Evolutionary conservation across 352 stramenopile genomes (phyloP).

Genomic region (Pythium diclinum): DNA sequence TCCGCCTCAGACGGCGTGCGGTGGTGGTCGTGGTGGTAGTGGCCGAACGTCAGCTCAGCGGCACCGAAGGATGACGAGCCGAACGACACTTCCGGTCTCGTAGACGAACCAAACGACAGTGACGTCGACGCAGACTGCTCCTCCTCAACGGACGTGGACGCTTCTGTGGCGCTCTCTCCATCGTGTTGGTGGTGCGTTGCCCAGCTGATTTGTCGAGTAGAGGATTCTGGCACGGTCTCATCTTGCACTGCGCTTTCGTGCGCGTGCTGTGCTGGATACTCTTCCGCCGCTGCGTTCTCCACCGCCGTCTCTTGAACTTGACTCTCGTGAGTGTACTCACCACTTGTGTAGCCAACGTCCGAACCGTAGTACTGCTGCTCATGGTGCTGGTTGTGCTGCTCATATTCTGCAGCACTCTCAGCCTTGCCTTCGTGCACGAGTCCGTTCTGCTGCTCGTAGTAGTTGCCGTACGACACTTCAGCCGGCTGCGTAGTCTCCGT

Average conservation of each 20-base stretch:
- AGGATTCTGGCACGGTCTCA: conserved; percentile 5
- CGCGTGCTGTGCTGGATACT: neutral
- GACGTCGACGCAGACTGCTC: neutral
- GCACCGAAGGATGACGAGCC: conserved; percentile 28
- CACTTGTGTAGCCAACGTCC: neutral
- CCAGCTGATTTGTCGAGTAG: conserved; percentile 19
- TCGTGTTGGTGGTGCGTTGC: conserved; percentile 7
- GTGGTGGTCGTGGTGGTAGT: conserved; percentile 32
- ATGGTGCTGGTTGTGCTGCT: conserved; percentile 7
- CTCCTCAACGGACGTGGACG: neutral
- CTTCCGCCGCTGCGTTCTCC: neutral
- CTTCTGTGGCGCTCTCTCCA: neutral
- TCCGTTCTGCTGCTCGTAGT: conserved; percentile 1
- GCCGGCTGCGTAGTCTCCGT: neutral
- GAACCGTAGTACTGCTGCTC: neutral
- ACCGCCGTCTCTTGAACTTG: neutral
- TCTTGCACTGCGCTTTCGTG: neutral
- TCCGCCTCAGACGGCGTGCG: conserved; percentile 28
- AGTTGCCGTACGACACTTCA: neutral
- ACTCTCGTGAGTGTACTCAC: neutral
- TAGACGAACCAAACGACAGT: neutral
- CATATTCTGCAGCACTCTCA: neutral
- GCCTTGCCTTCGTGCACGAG: neutral
- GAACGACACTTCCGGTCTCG: conserved; percentile 25
- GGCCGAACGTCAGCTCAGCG: conserved; percentile 26